Evolutionary conservation across 2,329 filamentous ascomycete species (phyloP), one percentile per base, ranked within the genome.

Genomic region (Fusarium hainanense): DNA sequence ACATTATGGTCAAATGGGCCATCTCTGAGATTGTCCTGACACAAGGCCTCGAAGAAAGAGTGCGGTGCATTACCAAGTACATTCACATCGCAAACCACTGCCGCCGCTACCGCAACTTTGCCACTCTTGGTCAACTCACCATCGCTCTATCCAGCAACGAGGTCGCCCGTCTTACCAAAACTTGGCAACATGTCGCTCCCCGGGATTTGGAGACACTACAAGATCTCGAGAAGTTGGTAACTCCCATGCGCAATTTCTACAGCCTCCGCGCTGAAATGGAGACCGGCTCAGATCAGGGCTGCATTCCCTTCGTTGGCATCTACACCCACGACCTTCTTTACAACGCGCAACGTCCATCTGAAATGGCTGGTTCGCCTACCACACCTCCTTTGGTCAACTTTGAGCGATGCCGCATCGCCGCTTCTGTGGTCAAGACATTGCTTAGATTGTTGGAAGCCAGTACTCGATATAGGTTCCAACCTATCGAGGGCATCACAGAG

Each of bases 1-100:
- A 96, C 78, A 88, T 96, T 68, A 92, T 95, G 82, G 92, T 94
- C 66, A 95, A 95, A 78, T 96, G 93, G 93, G 90, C 89, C 28
- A 87, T 94, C 28, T 95, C 92, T 2, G 92, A 95, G 78, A 88
- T 92, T 69, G 87, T 96, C 11, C 84, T 96, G 49, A 96, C 92
- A 0, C 87, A 90, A 69, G 83, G 90, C 58, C 80, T 90, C 13
- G 88, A 90, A 65, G 93, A 96, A 79, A 87, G 93, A 54, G 92
- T 92, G 23, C 85, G 90, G 40, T 93, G 90, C 77, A 88, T 96
- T 68, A 89, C 92, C 79, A 95, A 96, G 79, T 91, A 87, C 77
- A 92, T 96, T 63, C 93, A 95, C 81, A 92, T 95, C 69, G 93
- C 93, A 6, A 85, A 86, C 3, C 91, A 94, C 78, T 92, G 91